These are phyloP conservation scores for Aurantiochytrium sp. DNA, from an alignment of 108 stramenopile species.

Conservation along the genomic window DNA sequence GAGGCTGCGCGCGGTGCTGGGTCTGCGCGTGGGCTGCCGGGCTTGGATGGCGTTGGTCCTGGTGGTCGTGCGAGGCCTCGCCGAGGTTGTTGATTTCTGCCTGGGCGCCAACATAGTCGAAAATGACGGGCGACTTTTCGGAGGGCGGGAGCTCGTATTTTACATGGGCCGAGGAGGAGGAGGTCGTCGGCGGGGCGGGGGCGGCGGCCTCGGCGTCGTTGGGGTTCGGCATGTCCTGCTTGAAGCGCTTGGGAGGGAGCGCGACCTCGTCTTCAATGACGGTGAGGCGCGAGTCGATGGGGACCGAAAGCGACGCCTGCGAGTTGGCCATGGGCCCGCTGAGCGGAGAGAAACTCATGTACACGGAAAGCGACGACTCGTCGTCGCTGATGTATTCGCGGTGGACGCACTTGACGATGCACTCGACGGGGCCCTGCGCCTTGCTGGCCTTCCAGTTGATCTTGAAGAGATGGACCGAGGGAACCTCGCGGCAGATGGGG, in stretches of 20 bases:
- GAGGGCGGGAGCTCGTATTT: background rate
- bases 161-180: background rate
- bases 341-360: background rate
- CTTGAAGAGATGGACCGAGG: conserved; percentile 17
- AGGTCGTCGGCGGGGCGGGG: background rate
- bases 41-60: background rate
- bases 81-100: background rate
- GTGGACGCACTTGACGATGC: background rate
- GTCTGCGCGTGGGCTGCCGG: background rate
- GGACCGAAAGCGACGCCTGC: background rate
- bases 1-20: background rate
- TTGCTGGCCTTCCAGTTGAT: background rate
- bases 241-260: conserved; percentile 10
- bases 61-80: background rate
- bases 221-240: background rate
- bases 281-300: background rate
- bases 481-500: background rate
- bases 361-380: background rate
- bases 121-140: background rate
- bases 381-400: background rate
- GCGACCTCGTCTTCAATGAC: conserved; percentile 6
- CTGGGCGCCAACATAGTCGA: background rate
- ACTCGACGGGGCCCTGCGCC: background rate
- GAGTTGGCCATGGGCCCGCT: background rate
- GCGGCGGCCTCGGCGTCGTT: background rate